Evolutionary conservation across 2,329 filamentous ascomycete species (phyloP).

Genomic region (Cladosporium sp.): DNA sequence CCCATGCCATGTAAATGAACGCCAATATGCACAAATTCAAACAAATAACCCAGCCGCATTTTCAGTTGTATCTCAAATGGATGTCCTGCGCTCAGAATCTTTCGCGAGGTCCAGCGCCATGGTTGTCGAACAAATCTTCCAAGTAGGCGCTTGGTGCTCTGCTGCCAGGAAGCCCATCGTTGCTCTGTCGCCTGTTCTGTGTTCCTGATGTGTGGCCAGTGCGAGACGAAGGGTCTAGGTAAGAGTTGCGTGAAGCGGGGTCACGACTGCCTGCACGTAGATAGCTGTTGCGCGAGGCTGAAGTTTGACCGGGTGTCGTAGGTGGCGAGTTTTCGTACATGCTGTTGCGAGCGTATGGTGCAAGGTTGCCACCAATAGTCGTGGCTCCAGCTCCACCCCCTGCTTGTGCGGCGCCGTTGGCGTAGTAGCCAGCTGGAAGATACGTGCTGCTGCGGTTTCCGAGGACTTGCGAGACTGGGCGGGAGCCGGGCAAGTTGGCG

Average conservation of each 20-base stretch:
- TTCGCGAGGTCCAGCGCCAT: constrained; percentile 40
- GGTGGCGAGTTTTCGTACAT: constrained; percentile 24
- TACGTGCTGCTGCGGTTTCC: constrained; percentile 69
- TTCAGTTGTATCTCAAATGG: not conserved
- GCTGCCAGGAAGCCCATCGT: constrained; percentile 59
- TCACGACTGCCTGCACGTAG: constrained; percentile 17
- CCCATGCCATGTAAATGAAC: not conserved
- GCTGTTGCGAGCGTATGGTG: constrained; percentile 27
- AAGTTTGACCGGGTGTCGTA: constrained; percentile 19
- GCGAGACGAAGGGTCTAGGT: constrained; percentile 15
- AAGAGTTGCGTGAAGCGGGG: constrained; percentile 18
- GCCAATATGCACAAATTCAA: constrained; percentile 1
- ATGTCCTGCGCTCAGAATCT: not conserved
- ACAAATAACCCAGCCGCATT: not conserved
- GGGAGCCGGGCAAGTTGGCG: constrained; percentile 23
- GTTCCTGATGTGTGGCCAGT: constrained; percentile 6
- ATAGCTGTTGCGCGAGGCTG: constrained; percentile 14
- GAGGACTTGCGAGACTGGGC: constrained; percentile 7
- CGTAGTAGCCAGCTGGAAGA: constrained; percentile 87
- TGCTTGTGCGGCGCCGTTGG: constrained; percentile 57
- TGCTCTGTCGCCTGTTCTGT: constrained; percentile 22
- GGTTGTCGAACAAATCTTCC: constrained; percentile 82
- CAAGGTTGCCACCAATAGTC: constrained; percentile 38
- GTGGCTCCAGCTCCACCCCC: constrained; percentile 39
- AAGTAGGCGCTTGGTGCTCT: constrained; percentile 84